Evolutionary conservation across 495 filamentous ascomycete species (phyloP).

Genomic region (Lasiosphaeriaceae sp.): DNA sequence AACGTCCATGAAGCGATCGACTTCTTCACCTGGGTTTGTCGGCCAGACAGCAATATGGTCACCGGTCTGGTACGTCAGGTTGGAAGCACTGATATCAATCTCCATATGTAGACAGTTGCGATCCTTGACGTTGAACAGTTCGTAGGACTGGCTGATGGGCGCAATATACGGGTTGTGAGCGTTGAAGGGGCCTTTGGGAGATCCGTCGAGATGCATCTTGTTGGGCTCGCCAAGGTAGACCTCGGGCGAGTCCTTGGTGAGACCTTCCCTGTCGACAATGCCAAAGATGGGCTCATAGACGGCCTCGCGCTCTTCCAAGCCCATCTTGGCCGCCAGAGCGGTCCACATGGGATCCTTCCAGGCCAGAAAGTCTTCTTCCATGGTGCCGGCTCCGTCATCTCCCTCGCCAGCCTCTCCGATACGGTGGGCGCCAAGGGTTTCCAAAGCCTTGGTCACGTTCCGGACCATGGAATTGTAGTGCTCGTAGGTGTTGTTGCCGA

Average conservation of each 20-base stretch:
- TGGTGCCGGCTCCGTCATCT: slow-evolving; percentile 96
- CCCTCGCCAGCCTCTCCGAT: slow-evolving; percentile 91
- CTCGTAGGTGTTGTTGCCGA: slow-evolving; percentile 99
- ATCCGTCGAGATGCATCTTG: slow-evolving; percentile 87
- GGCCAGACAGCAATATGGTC: slow-evolving; percentile 98
- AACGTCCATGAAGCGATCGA: slow-evolving; percentile 81
- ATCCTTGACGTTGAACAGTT: slow-evolving; percentile 88
- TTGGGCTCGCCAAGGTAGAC: slow-evolving; percentile 98
- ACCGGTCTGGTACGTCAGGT: slow-evolving; percentile 88
- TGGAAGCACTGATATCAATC: slow-evolving; percentile 82
- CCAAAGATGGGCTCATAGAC: slow-evolving; percentile 92
- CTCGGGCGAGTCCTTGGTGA: slow-evolving; percentile 71
- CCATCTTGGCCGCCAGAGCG: slow-evolving; percentile 74
- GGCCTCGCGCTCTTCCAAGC: slow-evolving; percentile 89
- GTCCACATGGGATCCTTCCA: slow-evolving; percentile 99
- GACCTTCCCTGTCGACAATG: slow-evolving; percentile 70
- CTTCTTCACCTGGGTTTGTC: slow-evolving; percentile 89
- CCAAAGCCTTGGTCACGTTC: slow-evolving; percentile 73
- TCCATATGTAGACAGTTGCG: slow-evolving; percentile 98
- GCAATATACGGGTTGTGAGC: slow-evolving; percentile 97
- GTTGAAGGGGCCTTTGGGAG: slow-evolving; percentile 85
- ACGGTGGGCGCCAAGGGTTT: slow-evolving; percentile 74
- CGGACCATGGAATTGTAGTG: slow-evolving; percentile 99
- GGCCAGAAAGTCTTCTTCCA: slow-evolving; percentile 98
- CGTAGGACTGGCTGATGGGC: slow-evolving; percentile 82